Evolutionary conservation across 1,284 basidiomycete species (phyloP).

Genomic region (Cutaneotrichosporon sp.): DNA sequence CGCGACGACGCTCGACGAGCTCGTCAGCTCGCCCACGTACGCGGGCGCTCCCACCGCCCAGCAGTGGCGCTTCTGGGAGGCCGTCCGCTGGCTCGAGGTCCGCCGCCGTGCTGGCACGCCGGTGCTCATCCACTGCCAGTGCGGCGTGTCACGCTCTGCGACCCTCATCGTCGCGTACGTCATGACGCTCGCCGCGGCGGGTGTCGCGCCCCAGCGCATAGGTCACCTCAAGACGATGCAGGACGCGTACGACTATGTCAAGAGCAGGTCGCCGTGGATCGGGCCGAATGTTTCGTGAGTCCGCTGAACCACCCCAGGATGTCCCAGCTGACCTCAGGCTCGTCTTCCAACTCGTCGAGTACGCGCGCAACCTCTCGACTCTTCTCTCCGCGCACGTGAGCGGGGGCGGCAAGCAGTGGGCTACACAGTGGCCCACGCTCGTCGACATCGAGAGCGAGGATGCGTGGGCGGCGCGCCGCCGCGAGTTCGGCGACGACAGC

Average conservation of each 20-base stretch:
- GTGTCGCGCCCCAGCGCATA: conserved; percentile 65
- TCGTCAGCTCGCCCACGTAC: conserved; percentile 11
- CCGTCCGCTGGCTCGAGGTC: conserved; percentile 77
- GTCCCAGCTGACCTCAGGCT: conserved; percentile 60
- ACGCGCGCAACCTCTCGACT: conserved; percentile 75
- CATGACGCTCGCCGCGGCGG: conserved; percentile 84
- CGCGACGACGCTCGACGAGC: conserved; percentile 26
- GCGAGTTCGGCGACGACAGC: conserved; percentile 63
- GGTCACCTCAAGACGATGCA: conserved; percentile 81
- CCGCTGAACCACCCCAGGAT: not conserved
- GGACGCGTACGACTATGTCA: conserved; percentile 86
- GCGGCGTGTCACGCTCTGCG: conserved; percentile 91
- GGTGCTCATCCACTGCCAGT: conserved; percentile 91
- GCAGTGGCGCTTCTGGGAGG: conserved; percentile 67
- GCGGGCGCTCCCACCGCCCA: conserved; percentile 10
- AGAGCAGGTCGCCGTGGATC: conserved; percentile 81
- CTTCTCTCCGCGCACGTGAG: conserved; percentile 58
- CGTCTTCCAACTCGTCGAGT: conserved; percentile 94
- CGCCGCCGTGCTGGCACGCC: conserved; percentile 72
- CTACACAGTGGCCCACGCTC: conserved; percentile 54
- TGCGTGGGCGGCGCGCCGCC: conserved; percentile 76
- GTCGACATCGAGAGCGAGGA: conserved; percentile 67
- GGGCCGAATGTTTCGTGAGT: conserved; percentile 96
- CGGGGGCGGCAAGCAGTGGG: conserved; percentile 15
- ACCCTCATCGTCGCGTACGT: conserved; percentile 91